A percentile compares a stretch with the other conserved stretches of the same genome.
Evolutionary conservation across 2,329 filamentous ascomycete species (phyloP).

Genomic region (Botryosphaeria dothidea): DNA sequence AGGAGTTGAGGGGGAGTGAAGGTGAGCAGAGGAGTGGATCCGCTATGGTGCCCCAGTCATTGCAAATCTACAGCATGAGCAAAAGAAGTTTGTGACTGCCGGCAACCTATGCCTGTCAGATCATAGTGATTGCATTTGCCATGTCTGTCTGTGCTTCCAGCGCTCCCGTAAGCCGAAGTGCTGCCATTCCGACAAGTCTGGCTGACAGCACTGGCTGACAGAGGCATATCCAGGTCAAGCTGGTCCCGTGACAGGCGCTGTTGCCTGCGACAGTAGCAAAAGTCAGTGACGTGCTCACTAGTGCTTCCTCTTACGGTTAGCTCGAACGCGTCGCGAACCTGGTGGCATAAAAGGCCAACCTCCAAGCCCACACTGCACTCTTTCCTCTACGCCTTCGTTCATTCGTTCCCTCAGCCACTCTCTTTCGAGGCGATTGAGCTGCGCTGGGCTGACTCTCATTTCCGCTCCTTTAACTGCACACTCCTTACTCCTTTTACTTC

Average conservation of each 20-base stretch:
- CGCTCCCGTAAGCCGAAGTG: too few relatives aligned
- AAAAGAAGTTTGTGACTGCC: too few relatives aligned
- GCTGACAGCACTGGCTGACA: too few relatives aligned
- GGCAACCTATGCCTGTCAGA: too few relatives aligned
- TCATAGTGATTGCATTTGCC: too few relatives aligned
- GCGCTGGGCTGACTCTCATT: neutral
- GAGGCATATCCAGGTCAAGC: neutral
- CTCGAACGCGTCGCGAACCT: neutral
- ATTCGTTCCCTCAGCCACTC: neutral
- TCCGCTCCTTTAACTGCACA: neutral
- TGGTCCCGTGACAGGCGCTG: neutral
- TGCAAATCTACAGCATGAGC: too few relatives aligned
- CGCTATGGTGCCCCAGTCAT: too few relatives aligned
- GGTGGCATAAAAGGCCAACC: neutral
- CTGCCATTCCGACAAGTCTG: too few relatives aligned
- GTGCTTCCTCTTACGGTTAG: neutral
- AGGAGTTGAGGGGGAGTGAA: too few relatives aligned
- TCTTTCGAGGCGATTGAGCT: neutral
- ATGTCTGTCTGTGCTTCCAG: too few relatives aligned
- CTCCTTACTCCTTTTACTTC: neutral
- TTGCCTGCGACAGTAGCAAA: neutral
- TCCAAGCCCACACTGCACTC: neutral
- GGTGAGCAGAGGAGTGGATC: too few relatives aligned
- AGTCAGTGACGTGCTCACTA: neutral
- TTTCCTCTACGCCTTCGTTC: neutral